Evolutionary conservation across 225 moss, liverwort and hornwort species (phyloP).

Genomic region (Anthoceros angustus): DNA sequence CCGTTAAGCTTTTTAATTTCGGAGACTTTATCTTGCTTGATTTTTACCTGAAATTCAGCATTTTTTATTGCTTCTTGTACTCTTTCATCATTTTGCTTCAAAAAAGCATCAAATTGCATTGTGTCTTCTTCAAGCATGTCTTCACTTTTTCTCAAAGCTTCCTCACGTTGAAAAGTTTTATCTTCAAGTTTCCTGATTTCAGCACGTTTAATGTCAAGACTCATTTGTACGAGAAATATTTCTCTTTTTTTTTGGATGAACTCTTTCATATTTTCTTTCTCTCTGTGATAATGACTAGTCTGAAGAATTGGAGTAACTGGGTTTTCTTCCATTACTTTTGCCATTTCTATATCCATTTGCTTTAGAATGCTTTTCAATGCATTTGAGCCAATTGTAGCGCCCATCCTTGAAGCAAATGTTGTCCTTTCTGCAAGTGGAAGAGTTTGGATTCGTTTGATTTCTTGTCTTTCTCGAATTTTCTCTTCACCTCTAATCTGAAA

Average conservation of each 20-base stretch:
- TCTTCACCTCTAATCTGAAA: constrained; percentile 60
- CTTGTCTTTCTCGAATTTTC: constrained; percentile 45
- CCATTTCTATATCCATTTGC: constrained; percentile 1
- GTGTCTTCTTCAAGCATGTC: constrained; percentile 74
- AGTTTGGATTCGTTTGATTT: constrained; percentile 30
- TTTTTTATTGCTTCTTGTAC: constrained; percentile 79
- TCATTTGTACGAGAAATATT: constrained; percentile 91
- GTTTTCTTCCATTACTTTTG: constrained; percentile 8
- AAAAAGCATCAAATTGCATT: constrained; percentile 60
- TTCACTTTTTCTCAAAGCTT: constrained; percentile 79
- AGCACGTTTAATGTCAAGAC: constrained; percentile 70
- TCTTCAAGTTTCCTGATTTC: constrained; percentile 92
- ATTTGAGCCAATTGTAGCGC: constrained; percentile 51
- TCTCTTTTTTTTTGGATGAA: constrained; percentile 79
- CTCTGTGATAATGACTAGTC: constrained; percentile 55
- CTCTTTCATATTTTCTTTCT: constrained; percentile 78
- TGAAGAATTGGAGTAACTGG: constrained; percentile 51
- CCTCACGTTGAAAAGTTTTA: constrained; percentile 67
- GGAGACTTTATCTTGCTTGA: constrained; percentile 74
- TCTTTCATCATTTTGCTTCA: constrained; percentile 81
- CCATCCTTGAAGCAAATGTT: constrained; percentile 59
- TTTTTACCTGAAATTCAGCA: constrained; percentile 64
- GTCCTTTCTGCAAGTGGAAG: constrained; percentile 57
- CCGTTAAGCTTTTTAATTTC: constrained; percentile 71
- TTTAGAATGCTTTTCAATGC: constrained; percentile 33